Conservation (phyloP, 495 filamentous ascomycete genomes). For the Amorphotheca resinae region DNA sequence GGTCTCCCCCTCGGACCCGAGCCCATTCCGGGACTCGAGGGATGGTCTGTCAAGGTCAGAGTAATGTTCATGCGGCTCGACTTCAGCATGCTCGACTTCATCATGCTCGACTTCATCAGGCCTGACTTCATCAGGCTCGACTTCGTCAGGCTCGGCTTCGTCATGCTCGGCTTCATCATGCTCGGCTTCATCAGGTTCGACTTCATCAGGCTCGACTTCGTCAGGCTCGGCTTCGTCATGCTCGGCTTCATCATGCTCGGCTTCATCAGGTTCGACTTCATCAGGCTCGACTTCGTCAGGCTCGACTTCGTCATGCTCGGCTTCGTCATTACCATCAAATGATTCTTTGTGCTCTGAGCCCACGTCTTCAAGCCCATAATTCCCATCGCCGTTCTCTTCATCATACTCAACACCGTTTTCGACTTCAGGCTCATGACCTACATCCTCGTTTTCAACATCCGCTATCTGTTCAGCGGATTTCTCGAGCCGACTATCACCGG, state of each 20-base stretch:
- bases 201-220: too few relatives aligned
- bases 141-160: too few relatives aligned
- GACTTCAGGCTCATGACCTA: not conserved
- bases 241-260: too few relatives aligned
- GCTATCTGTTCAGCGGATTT: not conserved
- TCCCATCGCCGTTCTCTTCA: slow-evolving; percentile 4
- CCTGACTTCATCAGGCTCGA: too few relatives aligned
- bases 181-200: too few relatives aligned
- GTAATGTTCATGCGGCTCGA: not conserved
- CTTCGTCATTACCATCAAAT: not conserved
- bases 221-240: too few relatives aligned
- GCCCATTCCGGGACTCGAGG: not conserved
- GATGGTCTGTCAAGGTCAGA: not conserved
- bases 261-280: too few relatives aligned
- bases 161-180: too few relatives aligned
- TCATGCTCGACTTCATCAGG: too few relatives aligned
- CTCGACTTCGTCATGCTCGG: too few relatives aligned
- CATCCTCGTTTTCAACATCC: not conserved
- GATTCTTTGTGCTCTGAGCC: not conserved
- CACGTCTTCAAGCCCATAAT: not conserved
- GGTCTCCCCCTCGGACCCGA: not conserved
- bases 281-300: too few relatives aligned
- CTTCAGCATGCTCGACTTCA: not conserved
- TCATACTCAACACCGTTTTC: slow-evolving; percentile 8
- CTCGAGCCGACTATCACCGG: slow-evolving; percentile 2